phyloP scores from a whole-genome alignment of 2,329 filamentous ascomycete genomes.

The Calycina herbarum region DNA sequence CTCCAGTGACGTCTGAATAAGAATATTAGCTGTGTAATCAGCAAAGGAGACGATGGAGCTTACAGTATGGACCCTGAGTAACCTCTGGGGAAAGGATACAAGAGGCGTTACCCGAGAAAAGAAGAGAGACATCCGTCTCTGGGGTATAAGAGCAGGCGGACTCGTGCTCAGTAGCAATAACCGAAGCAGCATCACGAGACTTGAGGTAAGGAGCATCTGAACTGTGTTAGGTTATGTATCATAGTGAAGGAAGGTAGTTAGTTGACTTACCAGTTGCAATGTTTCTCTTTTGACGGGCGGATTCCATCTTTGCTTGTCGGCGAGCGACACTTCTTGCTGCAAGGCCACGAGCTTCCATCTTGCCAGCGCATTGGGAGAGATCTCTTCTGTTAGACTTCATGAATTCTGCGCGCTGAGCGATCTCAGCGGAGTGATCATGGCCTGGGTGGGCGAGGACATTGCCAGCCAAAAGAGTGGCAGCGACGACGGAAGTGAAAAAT shows the following conservation, averaged over 20 bases:
- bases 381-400: conserved; percentile 38
- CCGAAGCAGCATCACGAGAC: conserved; percentile 18
- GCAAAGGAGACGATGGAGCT: not conserved
- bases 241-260: not conserved
- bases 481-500: conserved; percentile 33
- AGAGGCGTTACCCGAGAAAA: conserved; percentile 31
- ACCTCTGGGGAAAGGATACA: conserved; percentile 39
- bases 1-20: conserved; percentile 48
- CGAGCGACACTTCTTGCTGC: conserved; percentile 38
- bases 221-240: no score
- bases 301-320: conserved; percentile 38
- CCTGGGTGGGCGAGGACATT: conserved; percentile 40
- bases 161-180: conserved; percentile 23
- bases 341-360: conserved; percentile 42
- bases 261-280: conserved; percentile 20
- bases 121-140: conserved; percentile 36
- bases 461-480: conserved; percentile 13
- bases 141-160: conserved; percentile 35
- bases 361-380: conserved; percentile 42
- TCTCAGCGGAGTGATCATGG: conserved; percentile 39
- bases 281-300: conserved; percentile 38
- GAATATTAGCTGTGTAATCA: not conserved
- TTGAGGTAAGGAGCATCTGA: conserved; percentile 21
- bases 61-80: conserved; percentile 41
- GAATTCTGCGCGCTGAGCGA: conserved; percentile 40